These are phyloP conservation scores for Chlorencoelia australis DNA, from an alignment of 2,329 filamentous ascomycete genomes.

Conservation along the genomic window DNA sequence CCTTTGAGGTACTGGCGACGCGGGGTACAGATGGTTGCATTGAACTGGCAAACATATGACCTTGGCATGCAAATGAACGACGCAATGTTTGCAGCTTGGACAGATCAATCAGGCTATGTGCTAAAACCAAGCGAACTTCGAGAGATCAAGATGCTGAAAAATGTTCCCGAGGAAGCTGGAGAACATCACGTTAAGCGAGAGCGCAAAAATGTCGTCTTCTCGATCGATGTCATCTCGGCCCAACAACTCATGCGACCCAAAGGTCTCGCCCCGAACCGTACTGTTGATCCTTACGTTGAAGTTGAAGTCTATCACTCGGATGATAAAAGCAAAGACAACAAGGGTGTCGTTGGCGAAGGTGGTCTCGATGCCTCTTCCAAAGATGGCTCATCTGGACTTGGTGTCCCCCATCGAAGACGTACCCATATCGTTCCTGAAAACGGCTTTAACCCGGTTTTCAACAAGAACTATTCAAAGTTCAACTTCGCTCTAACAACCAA, in stretches of 20 bases:
- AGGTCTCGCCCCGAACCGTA: constrained; percentile 59
- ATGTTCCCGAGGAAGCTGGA: constrained; percentile 39
- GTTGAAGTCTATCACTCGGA: constrained; percentile 92
- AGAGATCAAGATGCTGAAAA: constrained; percentile 52
- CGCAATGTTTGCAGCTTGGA: constrained; percentile 90
- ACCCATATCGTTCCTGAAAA: constrained; percentile 79
- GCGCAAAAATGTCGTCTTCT: constrained; percentile 75
- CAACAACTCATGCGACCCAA: constrained; percentile 85
- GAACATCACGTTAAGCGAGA: constrained; percentile 54
- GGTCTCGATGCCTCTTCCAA: constrained; percentile 54
- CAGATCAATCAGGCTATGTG: constrained; percentile 82
- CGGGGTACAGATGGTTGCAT: constrained; percentile 92
- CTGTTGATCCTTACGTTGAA: constrained; percentile 87
- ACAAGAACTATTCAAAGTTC: constrained; percentile 68
- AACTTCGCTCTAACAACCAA: constrained; percentile 83
- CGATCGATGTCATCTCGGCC: constrained; percentile 81
- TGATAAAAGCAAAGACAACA: constrained; percentile 82
- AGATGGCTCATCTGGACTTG: constrained; percentile 56
- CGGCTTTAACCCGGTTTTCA: constrained; percentile 86
- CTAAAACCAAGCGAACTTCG: constrained; percentile 84
- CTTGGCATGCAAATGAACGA: constrained; percentile 92
- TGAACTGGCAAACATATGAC: constrained; percentile 98
- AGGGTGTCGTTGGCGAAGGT: constrained; percentile 56
- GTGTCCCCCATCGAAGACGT: constrained; percentile 64
- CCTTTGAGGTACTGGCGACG: constrained; percentile 88